These are phyloP conservation scores for Stemphylium vesicarium DNA, from an alignment of 2,329 filamentous ascomycete genomes.

Conservation along the genomic window DNA sequence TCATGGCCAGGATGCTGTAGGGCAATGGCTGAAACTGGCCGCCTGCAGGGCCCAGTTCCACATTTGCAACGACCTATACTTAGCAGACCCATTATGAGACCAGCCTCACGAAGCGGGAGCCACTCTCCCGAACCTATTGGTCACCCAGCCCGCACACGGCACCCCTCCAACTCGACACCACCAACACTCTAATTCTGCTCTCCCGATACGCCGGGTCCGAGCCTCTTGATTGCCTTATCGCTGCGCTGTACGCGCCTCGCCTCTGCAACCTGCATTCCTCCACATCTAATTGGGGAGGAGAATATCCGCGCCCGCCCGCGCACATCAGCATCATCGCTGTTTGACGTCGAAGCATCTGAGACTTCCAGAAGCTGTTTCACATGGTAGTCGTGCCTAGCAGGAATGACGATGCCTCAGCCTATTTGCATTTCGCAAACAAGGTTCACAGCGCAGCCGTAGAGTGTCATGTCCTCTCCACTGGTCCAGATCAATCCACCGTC, in stretches of 20 bases:
- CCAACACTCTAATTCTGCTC: constrained; percentile 5
- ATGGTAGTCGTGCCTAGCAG: not conserved
- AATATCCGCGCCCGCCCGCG: not conserved
- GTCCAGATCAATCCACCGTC: not conserved
- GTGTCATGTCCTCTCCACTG: too few species aligned
- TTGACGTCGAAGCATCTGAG: constrained; percentile 19
- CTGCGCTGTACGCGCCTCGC: constrained; percentile 4
- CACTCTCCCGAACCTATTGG: constrained; percentile 37
- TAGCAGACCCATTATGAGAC: constrained; percentile 36
- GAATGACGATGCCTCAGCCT: not conserved
- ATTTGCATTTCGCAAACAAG: not conserved
- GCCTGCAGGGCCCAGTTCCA: constrained; percentile 44
- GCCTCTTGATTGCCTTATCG: constrained; percentile 3
- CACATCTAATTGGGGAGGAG: not conserved
- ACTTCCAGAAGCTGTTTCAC: constrained; percentile 38
- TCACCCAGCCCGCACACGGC: constrained; percentile 9
- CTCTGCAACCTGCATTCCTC: not conserved
- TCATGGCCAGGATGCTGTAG: constrained; percentile 30
- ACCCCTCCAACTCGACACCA: constrained; percentile 9
- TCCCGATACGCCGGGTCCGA: not conserved
- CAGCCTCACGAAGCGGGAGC: constrained; percentile 32
- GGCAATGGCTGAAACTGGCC: constrained; percentile 42
- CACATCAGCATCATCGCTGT: constrained; percentile 17
- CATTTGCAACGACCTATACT: constrained; percentile 44
- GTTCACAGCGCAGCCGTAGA: not conserved